Conservation (phyloP, 164 flowering plant genomes). For the Taxillus chinensis region DNA sequence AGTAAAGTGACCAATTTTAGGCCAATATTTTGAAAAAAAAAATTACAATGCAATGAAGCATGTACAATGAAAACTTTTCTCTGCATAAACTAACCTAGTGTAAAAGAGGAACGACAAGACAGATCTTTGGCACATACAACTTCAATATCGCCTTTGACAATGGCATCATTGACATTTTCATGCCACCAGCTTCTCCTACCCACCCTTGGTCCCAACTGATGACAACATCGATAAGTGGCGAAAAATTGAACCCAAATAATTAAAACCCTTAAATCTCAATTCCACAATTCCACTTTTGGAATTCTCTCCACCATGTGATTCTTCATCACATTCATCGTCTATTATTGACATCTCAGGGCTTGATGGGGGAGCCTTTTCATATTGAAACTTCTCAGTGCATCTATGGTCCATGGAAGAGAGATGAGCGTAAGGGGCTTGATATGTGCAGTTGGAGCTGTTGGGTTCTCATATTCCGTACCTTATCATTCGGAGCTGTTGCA, state of each 20-base stretch:
- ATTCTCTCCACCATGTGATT: conserved; percentile 26
- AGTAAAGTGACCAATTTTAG: too few relatives aligned
- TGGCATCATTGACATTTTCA: conserved; percentile 11
- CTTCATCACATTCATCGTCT: conserved; percentile 22
- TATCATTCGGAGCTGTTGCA: too few relatives aligned
- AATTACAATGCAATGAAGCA: too few relatives aligned
- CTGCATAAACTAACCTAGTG: background rate
- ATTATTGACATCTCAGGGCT: too few relatives aligned
- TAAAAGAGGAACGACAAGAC: background rate
- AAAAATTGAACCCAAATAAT: conserved; percentile 41
- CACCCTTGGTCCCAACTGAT: conserved; percentile 64
- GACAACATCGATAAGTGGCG: conserved; percentile 75
- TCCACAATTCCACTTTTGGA: conserved; percentile 23
- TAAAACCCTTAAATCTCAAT: background rate
- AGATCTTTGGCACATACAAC: conserved; percentile 1
- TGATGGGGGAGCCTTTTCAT: conserved; percentile 39
- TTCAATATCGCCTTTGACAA: conserved; percentile 4
- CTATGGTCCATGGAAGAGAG: conserved; percentile 76
- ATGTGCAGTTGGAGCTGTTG: conserved; percentile 19
- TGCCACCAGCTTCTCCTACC: conserved; percentile 50
- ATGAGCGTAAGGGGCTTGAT: conserved; percentile 65
- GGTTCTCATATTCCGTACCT: conserved; percentile 54
- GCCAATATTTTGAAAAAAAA: too few relatives aligned
- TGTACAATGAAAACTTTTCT: too few relatives aligned
- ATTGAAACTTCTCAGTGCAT: conserved; percentile 43